phyloP scores from a whole-genome alignment of 2,329 filamentous ascomycete genomes.

The Mollisiaceae sp. region DNA sequence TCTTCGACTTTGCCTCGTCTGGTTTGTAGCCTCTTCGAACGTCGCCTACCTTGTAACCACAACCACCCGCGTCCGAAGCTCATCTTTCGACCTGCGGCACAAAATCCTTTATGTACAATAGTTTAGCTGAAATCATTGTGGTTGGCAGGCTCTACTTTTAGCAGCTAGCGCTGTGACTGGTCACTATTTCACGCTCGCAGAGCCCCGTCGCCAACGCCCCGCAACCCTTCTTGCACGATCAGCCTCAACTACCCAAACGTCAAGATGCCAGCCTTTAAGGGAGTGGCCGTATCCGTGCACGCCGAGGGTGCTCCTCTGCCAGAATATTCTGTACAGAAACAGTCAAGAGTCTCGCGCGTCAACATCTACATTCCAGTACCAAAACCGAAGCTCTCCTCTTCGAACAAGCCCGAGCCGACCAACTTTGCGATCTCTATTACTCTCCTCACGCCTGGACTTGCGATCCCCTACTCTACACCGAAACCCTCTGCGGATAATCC shows the following conservation, averaged over 20 bases:
- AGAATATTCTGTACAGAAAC: conserved; percentile 94
- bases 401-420: conserved; percentile 83
- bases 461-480: conserved; percentile 91
- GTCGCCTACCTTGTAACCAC: background rate
- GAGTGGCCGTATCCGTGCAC: conserved; percentile 97
- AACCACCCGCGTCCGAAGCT: background rate
- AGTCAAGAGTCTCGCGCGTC: conserved; percentile 88
- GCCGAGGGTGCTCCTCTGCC: conserved; percentile 78
- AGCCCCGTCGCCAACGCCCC: no score
- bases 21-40: conserved; percentile 1
- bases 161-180: no score
- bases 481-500: conserved; percentile 79
- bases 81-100: conserved; percentile 1
- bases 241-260: background rate
- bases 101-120: conserved; percentile 7
- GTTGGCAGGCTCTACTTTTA: no score
- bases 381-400: conserved; percentile 75
- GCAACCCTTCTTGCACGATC: no score
- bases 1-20: background rate
- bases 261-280: conserved; percentile 94
- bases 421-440: conserved; percentile 99
- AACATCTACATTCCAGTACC: conserved; percentile 97
- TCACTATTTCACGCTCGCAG: no score
- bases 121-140: conserved; percentile 22
- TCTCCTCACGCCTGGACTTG: conserved; percentile 83